Evolutionary conservation across 2,329 filamentous ascomycete species (phyloP).

Genomic region (Rhinocladiella similis): DNA sequence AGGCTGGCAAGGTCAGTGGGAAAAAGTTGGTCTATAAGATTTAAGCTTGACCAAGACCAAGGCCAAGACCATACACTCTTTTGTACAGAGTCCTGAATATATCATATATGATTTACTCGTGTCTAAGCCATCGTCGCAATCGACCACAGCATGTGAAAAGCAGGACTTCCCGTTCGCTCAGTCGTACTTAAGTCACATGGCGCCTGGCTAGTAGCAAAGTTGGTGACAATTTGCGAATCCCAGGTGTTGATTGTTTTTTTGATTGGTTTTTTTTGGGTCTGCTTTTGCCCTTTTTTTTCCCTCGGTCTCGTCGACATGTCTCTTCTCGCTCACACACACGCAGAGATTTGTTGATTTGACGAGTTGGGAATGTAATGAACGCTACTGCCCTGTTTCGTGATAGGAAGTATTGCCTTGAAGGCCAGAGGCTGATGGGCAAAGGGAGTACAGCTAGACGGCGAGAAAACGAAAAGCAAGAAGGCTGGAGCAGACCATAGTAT

Average conservation of each 20-base stretch:
- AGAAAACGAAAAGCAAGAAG: not conserved
- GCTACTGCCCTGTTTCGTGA: not conserved
- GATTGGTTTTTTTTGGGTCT: not conserved
- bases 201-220: not conserved
- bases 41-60: too few species aligned
- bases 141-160: not conserved
- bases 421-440: too few species aligned
- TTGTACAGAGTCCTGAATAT: too few species aligned
- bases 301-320: not conserved
- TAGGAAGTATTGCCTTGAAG: not conserved
- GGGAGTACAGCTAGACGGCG: not conserved
- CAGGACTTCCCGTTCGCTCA: not conserved
- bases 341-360: too few species aligned
- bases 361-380: too few species aligned
- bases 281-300: not conserved
- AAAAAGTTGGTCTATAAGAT: slow-evolving; percentile 51
- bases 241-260: not conserved
- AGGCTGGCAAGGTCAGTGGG: slow-evolving; percentile 47
- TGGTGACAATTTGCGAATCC: slow-evolving; percentile 1
- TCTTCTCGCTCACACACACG: not conserved
- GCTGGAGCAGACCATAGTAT: not conserved
- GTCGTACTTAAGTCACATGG: not conserved
- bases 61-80: not conserved
- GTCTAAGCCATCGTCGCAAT: not conserved
- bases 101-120: not conserved